Evolutionary conservation across 768 basidiomycete genomes (phyloP).

Genomic region (Boletus edulis): DNA sequence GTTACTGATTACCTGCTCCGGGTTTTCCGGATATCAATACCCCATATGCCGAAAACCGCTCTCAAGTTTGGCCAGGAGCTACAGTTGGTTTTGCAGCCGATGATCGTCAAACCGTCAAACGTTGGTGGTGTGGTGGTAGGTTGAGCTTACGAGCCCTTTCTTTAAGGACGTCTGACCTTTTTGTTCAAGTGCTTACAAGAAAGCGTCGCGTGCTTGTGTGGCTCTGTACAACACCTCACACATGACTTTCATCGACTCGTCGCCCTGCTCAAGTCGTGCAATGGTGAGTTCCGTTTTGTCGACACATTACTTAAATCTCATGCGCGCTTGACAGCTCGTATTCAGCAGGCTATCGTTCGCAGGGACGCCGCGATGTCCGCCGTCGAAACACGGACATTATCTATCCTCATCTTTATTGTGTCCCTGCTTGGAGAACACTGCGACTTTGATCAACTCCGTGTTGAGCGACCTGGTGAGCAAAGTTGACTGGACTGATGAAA

Average conservation of each 20-base stretch:
- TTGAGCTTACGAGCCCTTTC: not conserved
- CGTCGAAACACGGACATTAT: constrained; percentile 53
- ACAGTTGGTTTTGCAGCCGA: constrained; percentile 76
- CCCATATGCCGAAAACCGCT: constrained; percentile 87
- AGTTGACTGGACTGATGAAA: no score
- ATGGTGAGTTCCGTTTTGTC: constrained; percentile 44
- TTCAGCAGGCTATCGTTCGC: constrained; percentile 55
- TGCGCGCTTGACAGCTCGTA: constrained; percentile 44
- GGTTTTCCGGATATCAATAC: constrained; percentile 82
- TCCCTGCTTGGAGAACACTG: constrained; percentile 87
- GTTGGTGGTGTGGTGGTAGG: constrained; percentile 64
- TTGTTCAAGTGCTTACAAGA: constrained; percentile 75
- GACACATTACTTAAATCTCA: constrained; percentile 3
- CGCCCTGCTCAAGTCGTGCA: constrained; percentile 81
- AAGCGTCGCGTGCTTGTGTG: constrained; percentile 88
- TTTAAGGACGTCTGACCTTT: not conserved
- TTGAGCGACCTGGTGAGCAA: constrained; percentile 55
- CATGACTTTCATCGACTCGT: constrained; percentile 80
- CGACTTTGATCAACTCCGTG: constrained; percentile 76
- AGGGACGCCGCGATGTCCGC: constrained; percentile 38
- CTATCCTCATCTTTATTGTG: constrained; percentile 80
- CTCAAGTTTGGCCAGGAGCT: constrained; percentile 86
- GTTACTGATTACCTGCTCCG: constrained; percentile 86
- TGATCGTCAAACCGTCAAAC: constrained; percentile 85
- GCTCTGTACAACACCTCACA: constrained; percentile 79